A percentile compares a stretch with the other conserved stretches of the same genome.
Evolutionary conservation across 2,329 filamentous ascomycete genomes (phyloP).

Genomic region (Leptographium lundbergii): DNA sequence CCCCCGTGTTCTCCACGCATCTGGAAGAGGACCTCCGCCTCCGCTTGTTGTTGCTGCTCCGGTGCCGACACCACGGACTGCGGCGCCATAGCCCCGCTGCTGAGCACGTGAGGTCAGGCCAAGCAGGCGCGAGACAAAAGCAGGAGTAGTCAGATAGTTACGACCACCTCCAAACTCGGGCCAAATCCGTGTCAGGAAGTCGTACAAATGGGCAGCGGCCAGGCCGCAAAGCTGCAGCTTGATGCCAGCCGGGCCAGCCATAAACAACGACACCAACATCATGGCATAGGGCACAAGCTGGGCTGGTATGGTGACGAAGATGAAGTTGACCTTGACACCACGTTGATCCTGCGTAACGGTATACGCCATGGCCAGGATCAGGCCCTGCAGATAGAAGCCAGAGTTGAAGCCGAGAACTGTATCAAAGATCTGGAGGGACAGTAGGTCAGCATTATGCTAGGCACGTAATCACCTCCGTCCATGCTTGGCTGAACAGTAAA

Average conservation of each 20-base stretch:
- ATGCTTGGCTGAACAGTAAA: background rate
- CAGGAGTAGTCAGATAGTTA: slow-evolving; percentile 64
- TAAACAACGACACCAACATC: slow-evolving; percentile 61
- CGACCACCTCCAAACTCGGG: slow-evolving; percentile 76
- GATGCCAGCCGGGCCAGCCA: slow-evolving; percentile 42
- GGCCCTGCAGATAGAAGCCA: slow-evolving; percentile 45
- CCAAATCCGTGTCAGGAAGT: slow-evolving; percentile 81
- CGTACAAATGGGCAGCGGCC: slow-evolving; percentile 75
- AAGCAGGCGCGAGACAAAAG: slow-evolving; percentile 57
- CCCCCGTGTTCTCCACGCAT: slow-evolving; percentile 52
- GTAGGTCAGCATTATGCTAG: slow-evolving; percentile 13
- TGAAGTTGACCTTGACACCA: slow-evolving; percentile 62
- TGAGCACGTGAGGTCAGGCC: slow-evolving; percentile 23
- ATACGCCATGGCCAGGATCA: slow-evolving; percentile 71
- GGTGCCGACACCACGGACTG: slow-evolving; percentile 26
- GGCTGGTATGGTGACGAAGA: slow-evolving; percentile 71
- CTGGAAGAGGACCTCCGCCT: slow-evolving; percentile 38
- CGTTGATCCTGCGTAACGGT: slow-evolving; percentile 79
- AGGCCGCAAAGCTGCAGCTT: slow-evolving; percentile 64
- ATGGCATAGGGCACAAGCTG: slow-evolving; percentile 73
- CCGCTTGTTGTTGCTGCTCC: slow-evolving; percentile 25
- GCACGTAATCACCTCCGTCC: too few species aligned
- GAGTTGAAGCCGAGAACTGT: background rate
- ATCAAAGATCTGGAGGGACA: background rate
- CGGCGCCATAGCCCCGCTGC: slow-evolving; percentile 50